Base-by-base conservation (phyloP, 2,329 filamentous ascomycete genomes). In the Aspergillus clavatus region DNA sequence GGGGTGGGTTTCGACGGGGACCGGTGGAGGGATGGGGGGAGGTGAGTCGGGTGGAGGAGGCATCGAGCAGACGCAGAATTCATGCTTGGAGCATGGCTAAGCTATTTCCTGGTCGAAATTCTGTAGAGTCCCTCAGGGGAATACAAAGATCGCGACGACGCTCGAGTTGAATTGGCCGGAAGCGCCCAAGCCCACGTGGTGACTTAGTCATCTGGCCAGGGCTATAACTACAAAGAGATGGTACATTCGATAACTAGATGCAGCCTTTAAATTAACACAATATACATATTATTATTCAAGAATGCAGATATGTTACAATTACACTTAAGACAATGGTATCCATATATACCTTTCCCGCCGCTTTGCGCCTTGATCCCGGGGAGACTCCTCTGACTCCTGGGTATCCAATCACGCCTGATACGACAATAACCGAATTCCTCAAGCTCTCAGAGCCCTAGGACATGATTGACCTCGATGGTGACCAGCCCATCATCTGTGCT, bases 1-100 rank as follows among this genome's bases (percentile, higher is more conserved):
- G 5, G 71, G 69, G 55, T 73, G 69, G 35, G 69, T 72, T 53
- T 72, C 70, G 52, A 72, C 71, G 42, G 71, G 70, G 37, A 72
- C 65, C 11, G 71, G 69, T 35, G 71, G 69, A 38, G 71, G 68
- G 33, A 70, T 61, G 7, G 68, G 59, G 7, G 65, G 61, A 21
- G 64, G 60, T 28, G 65, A 60, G 41, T 60, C 56, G 42, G 62
- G 53, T 55, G 60, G 55, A 36, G 57, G 53, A 60, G 56, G 56
- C 64, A 65, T 67, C 51, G 62, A 60, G 61, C 52, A 53, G 54
- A 51, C 36, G 47, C 39, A 45, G 42, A 42, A 55, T 52, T 58
- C 52, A 61, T 62, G 45, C 51, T 55, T 41, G 50, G 43, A 51
- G 54, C 64, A 68, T 65, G 54, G 50, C 47, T 54, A 45, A 18